Evolutionary conservation across 495 filamentous ascomycete species (phyloP).

Genomic region (Lindgomyces ingoldianus): DNA sequence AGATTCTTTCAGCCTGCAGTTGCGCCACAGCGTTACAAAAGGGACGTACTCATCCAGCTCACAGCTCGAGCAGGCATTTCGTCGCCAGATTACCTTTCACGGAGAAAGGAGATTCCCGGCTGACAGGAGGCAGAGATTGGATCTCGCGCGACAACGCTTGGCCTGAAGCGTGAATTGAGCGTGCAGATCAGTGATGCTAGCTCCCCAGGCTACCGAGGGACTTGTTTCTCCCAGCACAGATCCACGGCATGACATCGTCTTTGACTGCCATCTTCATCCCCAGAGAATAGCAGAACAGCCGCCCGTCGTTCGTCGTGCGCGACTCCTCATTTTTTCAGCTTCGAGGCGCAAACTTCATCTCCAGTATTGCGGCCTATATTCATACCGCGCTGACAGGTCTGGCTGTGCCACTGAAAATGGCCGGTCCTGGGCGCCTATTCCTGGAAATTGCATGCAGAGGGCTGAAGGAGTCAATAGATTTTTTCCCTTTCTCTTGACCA

Average conservation of each 20-base stretch:
- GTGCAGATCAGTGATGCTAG: no score
- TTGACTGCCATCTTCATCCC: no score
- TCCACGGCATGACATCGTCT: no score
- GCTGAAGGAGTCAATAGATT: slow-evolving; percentile 13
- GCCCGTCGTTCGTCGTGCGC: no score
- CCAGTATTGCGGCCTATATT: not conserved
- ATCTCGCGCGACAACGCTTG: not conserved
- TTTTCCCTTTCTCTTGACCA: slow-evolving; percentile 2
- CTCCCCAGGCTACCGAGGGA: no score
- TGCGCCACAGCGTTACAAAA: not conserved
- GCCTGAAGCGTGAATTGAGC: no score
- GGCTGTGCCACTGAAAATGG: not conserved
- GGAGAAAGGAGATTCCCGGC: not conserved
- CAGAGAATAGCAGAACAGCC: no score
- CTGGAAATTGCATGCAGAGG: slow-evolving; percentile 30
- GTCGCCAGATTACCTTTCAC: not conserved
- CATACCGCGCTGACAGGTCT: not conserved
- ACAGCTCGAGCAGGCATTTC: not conserved
- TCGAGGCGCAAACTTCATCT: not conserved
- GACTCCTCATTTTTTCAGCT: not conserved
- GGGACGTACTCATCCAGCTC: not conserved
- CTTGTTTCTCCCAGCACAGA: no score
- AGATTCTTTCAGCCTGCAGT: no score
- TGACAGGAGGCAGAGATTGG: not conserved
- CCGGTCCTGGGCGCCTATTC: slow-evolving; percentile 21